Percentiles rank a stretch among this genome's conserved stretches.
These are phyloP conservation scores for Mycena rebaudengoi DNA, from an alignment of 768 basidiomycete species.

Conservation along the genomic window DNA sequence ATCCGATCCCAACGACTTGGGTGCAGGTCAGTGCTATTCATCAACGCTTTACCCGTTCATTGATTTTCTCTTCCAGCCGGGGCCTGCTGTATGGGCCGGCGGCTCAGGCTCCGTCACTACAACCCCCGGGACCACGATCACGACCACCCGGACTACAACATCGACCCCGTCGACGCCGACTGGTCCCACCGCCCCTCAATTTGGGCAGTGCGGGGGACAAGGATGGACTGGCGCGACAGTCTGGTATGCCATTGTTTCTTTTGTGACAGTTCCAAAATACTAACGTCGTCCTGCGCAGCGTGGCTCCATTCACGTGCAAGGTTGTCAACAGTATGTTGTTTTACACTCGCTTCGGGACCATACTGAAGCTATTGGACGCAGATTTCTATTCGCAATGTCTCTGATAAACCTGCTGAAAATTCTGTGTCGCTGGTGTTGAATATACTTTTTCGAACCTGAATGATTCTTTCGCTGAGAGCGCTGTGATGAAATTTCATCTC, in stretches of 20 bases:
- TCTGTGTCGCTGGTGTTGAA: no score
- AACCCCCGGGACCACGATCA: background rate
- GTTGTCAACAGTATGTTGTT: background rate
- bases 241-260: background rate
- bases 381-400: conserved; percentile 13
- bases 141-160: background rate
- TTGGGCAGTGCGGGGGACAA: conserved; percentile 8
- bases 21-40: conserved; percentile 2
- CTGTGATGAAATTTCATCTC: no score
- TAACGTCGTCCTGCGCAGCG: background rate
- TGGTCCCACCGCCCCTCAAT: background rate
- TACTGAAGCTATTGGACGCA: background rate
- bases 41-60: background rate
- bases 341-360: background rate
- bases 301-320: background rate
- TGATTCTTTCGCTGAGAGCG: no score
- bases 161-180: background rate
- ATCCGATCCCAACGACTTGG: conserved; percentile 30
- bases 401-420: no score
- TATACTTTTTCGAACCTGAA: no score
- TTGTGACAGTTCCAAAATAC: background rate
- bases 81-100: conserved; percentile 12
- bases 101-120: conserved; percentile 10
- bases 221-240: conserved; percentile 5
- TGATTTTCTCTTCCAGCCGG: background rate